Percentiles rank a stretch among this genome's conserved stretches.
Conservation (phyloP, 129 eudicot species). For the Saposhnikovia divaricata region DNA sequence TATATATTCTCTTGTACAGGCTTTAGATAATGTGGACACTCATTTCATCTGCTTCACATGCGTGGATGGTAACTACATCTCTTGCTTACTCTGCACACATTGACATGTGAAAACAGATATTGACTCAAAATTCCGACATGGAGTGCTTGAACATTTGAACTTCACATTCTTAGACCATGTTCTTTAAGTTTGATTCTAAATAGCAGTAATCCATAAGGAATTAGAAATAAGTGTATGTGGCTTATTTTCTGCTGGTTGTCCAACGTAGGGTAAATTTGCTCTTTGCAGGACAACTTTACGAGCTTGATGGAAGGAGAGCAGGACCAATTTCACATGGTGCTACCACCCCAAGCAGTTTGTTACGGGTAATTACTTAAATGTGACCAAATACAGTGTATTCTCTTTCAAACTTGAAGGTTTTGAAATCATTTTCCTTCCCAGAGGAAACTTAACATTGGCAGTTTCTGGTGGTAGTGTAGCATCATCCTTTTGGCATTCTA, state of each 20-base stretch:
- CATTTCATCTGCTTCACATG: slow-evolving; percentile 90
- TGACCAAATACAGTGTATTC: not conserved
- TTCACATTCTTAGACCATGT: not conserved
- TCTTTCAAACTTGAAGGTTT: not conserved
- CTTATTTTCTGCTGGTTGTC: not conserved
- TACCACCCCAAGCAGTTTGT: slow-evolving; percentile 55
- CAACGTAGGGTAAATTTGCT: not conserved
- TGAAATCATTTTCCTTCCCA: not conserved
- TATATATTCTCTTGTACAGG: slow-evolving; percentile 31
- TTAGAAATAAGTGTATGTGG: not conserved
- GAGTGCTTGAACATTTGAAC: not conserved
- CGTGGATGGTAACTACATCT: slow-evolving; percentile 44
- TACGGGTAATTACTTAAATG: slow-evolving; percentile 35
- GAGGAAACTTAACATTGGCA: not conserved
- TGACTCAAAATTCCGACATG: not conserved
- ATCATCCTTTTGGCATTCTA: not conserved
- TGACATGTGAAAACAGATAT: not conserved
- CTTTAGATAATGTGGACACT: slow-evolving; percentile 64
- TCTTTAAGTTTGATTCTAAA: not conserved
- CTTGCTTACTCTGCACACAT: slow-evolving; percentile 13
- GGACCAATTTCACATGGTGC: slow-evolving; percentile 77
- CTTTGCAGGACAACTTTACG: slow-evolving; percentile 67
- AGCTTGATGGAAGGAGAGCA: slow-evolving; percentile 88
- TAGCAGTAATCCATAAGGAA: not conserved
- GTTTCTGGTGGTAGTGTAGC: not conserved